Base-by-base conservation (phyloP, 2,329 filamentous ascomycete genomes). In the Teratosphaeria nubilosa region DNA sequence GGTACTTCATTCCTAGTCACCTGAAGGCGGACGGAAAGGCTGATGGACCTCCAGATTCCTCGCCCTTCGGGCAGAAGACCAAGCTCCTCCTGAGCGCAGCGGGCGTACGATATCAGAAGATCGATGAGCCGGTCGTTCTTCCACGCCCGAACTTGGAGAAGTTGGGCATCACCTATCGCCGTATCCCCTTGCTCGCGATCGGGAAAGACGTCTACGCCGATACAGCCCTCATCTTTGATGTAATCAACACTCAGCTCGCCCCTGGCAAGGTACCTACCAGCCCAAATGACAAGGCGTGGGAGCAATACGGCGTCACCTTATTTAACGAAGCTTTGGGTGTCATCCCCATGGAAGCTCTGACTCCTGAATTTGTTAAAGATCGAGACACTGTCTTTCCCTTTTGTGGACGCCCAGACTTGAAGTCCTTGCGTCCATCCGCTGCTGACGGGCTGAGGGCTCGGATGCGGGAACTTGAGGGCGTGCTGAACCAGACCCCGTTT, bases 181-280 rank as follows among this genome's bases (percentile, higher is more conserved):
- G 69, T 53, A 69, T 71, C 34, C 69, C 69, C 1, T 53, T 71
- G 54, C 58, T 71, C 13, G 62, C 68, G 11, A 59, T 71, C 14
- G 69, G 69, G 45, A 67, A 68, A 27, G 68, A 71, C 54, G 58
- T 71, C 58, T 71, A 69, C 62, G 60, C 57, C 55, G 69, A 70
- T 61, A 63, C 61, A 45, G 53, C 60, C 20, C 61, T 63, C 22
- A 66, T 70, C 53, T 62, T 66, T 55, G 60, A 67, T 24, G 56
- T 60, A 24, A 56, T 64, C 57, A 37, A 63, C 24, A 56, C 57
- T 14, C 31, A 61, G 27, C 62, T 66, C 9, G 57, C 56, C 11
- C 58, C 58, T 4, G 41, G 62, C 30, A 60, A 63, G 22, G 31
- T 67, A 25, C 45, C 54, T 7, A 65, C 62, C 10, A 58, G 57